Evolutionary conservation across 2,329 filamentous ascomycete genomes (phyloP), one percentile per base, ranked within the genome.

Genomic region (Claviceps monticola): DNA sequence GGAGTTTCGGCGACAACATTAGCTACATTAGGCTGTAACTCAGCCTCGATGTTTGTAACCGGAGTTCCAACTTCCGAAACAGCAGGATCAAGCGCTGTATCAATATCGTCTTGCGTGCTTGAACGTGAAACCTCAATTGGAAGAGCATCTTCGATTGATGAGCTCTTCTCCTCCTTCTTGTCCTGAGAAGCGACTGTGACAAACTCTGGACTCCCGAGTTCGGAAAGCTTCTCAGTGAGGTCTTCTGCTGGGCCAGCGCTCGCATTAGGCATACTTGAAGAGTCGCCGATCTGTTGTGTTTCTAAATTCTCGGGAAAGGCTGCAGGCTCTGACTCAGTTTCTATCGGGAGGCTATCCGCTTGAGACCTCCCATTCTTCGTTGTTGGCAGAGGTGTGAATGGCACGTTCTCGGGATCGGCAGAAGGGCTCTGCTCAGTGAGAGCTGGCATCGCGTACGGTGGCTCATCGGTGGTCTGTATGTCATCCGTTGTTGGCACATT

Each of bases 291-390:
- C 45, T 53, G 45, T 41, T 53, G 13, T 11, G n/a, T 13, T 50
- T 50, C 50, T 3, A 46, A 34, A 4, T 23, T 41, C 11, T 37
- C 16, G 8, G 21, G n/a, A 14, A 21, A 39, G 5, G 13, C 16
- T 26, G 26, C 23, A 51, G 21, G 14, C 9, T 47, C 19, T 29
- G 26, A 17, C 41, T 53, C 36, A 5, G 23, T 29, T 13, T 41
- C 39, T 14, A 16, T 36, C 14, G 37, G 14, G 21, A 46, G 17
- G 16, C 55, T 54, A 21, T 56, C 54, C 4, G 55, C 19, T 9
- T 41, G 53, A 23, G 53, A 34, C 44, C 51, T 55, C 50, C 58
- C 63, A 58, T 61, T 63, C 17, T 46, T 53, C 1, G 48, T 49
- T 34, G 48, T 49, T 34, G 50, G 44, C 34, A 39, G 11, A 36